Conservation (phyloP, 306 rosid species). For the Cotoneaster glaucophyllus region DNA sequence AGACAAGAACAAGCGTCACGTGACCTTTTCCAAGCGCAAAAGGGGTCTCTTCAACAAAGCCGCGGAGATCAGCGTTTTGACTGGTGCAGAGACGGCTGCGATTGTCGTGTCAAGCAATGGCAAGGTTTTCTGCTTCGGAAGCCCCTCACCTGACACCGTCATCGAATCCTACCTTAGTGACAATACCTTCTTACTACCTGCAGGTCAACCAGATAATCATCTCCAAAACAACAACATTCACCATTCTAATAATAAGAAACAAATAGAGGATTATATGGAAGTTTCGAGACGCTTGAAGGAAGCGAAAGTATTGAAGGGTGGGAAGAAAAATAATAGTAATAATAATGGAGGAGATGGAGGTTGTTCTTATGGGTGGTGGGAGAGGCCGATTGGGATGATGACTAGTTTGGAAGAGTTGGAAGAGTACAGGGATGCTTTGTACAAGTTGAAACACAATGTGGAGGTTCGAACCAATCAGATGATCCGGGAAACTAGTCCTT, state of each 20-base stretch:
- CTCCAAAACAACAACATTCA: background rate
- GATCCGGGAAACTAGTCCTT: background rate
- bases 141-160: background rate
- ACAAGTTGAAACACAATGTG: slow-evolving; percentile 1
- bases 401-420: background rate
- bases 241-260: background rate
- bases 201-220: background rate
- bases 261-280: background rate
- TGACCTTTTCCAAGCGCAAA: slow-evolving; percentile 23
- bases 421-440: background rate
- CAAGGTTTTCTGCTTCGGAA: slow-evolving; percentile 10
- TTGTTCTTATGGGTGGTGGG: slow-evolving; percentile 10
- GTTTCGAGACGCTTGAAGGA: background rate
- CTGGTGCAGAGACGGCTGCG: background rate
- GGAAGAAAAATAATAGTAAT: background rate
- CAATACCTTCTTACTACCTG: background rate
- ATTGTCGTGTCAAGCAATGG: slow-evolving; percentile 13
- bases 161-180: background rate
- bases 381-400: background rate
- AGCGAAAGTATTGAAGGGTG: background rate
- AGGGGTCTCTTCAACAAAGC: slow-evolving; percentile 14
- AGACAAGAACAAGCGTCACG: slow-evolving; percentile 5
- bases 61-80: slow-evolving; percentile 5
- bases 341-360: background rate
- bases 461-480: background rate